Percentiles rank a stretch among this genome's conserved stretches.
Conservation (phyloP, 148 eudicot species). For the Bassia scoparia region DNA sequence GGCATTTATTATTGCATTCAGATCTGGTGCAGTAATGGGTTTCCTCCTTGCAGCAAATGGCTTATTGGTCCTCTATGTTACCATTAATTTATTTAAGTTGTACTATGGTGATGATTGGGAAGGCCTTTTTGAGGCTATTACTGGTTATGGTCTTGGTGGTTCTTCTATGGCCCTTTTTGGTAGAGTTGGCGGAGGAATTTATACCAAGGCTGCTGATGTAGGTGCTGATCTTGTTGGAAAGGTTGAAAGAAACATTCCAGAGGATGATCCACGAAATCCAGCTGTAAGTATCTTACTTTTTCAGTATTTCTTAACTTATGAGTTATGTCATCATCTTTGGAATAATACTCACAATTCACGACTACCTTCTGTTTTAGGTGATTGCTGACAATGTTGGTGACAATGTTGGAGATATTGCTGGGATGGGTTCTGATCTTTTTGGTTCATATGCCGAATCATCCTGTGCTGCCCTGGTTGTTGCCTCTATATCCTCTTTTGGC, state of each 20-base stretch:
- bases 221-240: conserved; percentile 95
- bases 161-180: conserved; percentile 90
- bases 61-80: conserved; percentile 58
- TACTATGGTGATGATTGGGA: conserved; percentile 95
- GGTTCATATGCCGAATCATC: conserved; percentile 96
- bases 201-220: conserved; percentile 90
- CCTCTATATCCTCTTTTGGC: conserved; percentile 86
- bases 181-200: conserved; percentile 87
- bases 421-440: conserved; percentile 87
- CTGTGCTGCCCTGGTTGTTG: conserved; percentile 93
- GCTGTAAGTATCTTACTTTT: conserved; percentile 46
- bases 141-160: conserved; percentile 93
- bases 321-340: neutral
- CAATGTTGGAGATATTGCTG: conserved; percentile 84
- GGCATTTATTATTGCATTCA: conserved; percentile 73
- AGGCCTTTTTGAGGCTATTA: conserved; percentile 84
- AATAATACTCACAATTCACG: neutral
- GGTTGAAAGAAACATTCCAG: conserved; percentile 83
- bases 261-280: conserved; percentile 83
- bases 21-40: conserved; percentile 96
- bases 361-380: conserved; percentile 35
- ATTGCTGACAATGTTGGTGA: conserved; percentile 91
- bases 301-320: neutral
- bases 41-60: conserved; percentile 93
- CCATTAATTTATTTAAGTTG: conserved; percentile 71